Evolutionary conservation across 306 rosid species (phyloP).

Genomic region (Sechiopsis laciniata): DNA sequence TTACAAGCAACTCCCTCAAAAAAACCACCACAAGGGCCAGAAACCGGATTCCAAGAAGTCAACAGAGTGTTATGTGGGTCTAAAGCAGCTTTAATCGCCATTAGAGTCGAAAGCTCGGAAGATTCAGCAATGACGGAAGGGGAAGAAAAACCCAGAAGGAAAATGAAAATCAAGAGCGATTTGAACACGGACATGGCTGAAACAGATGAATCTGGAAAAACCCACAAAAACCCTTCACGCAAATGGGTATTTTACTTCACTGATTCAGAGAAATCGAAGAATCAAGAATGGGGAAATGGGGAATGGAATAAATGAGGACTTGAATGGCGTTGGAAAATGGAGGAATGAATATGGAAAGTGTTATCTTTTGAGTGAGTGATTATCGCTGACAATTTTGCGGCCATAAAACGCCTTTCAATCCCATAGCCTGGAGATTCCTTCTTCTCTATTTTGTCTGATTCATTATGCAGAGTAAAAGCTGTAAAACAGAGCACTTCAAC

Average conservation of each 20-base stretch:
- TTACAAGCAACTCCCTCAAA: slow-evolving; percentile 78
- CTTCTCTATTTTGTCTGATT: slow-evolving; percentile 7
- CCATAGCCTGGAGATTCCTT: slow-evolving; percentile 8
- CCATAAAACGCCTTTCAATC: slow-evolving; percentile 10
- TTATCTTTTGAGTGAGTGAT: slow-evolving; percentile 4
- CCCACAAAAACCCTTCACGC: neutral
- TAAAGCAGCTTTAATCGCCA: slow-evolving; percentile 66
- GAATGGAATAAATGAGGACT: neutral
- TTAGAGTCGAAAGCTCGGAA: slow-evolving; percentile 27
- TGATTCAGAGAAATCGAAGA: neutral
- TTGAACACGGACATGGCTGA: neutral
- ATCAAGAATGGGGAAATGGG: neutral
- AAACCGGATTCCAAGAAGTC: slow-evolving; percentile 60
- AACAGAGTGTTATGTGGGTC: slow-evolving; percentile 65
- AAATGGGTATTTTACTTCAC: neutral
- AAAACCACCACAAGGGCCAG: slow-evolving; percentile 68
- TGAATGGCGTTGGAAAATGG: slow-evolving; percentile 6
- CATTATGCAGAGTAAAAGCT: neutral
- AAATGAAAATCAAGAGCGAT: neutral
- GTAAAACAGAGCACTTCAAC: too few species aligned
- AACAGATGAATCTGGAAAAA: neutral
- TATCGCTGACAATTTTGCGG: neutral
- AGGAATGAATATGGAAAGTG: neutral
- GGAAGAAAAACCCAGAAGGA: neutral
- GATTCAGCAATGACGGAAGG: slow-evolving; percentile 3